Base-by-base conservation (phyloP, 2,329 filamentous ascomycete species). In the Albophoma yamanashiensis region DNA sequence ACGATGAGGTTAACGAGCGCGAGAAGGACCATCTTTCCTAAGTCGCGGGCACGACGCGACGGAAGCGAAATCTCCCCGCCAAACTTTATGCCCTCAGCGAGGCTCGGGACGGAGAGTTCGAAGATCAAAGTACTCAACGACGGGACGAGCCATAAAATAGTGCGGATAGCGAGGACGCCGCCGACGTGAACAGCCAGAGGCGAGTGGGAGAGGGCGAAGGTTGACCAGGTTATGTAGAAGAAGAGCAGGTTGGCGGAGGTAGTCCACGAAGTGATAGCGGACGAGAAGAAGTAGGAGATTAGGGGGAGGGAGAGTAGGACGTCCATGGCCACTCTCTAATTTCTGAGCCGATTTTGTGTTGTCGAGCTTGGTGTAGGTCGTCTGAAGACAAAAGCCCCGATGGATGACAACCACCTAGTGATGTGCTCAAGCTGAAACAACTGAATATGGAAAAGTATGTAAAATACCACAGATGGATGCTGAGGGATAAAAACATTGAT, bases 151-250 rank as follows among this genome's bases (percentile, higher is more conserved):
- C 27, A 31, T 31, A 31, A 31, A 3, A 31, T 31, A 5, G 27
- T 31, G 27, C 27, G 27, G 27, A 31, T 31, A 5, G 27, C 27
- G 27, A 31, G 27, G 27, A 31, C 27, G 27, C 27, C 27, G 5
- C 3, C 27, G 3, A 31, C 5, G 27, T 31, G 27, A 31, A 31
- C 27, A 5, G 27, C 27, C 27, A 31, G 27, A 31, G 27, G 27
- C 27, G 27, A 31, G 27, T 31, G 5, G 27, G 27, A 31, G 27
- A 31, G 27, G 27, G 5, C 27, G 5, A 3, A 31, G 27, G 90
- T 93, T 7, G 86, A 85, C 92, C 92, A 96, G 66, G 90, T 93
- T 76, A 96, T 83, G 72, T 92, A 93, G 74, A 96, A 94, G 78
- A 96, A 92, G 63, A 95, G 77, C 31, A 96, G 76, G 72, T 94